phyloP scores from a whole-genome alignment of 2,329 filamentous ascomycete genomes.

The Hymenoscyphus occultus region DNA sequence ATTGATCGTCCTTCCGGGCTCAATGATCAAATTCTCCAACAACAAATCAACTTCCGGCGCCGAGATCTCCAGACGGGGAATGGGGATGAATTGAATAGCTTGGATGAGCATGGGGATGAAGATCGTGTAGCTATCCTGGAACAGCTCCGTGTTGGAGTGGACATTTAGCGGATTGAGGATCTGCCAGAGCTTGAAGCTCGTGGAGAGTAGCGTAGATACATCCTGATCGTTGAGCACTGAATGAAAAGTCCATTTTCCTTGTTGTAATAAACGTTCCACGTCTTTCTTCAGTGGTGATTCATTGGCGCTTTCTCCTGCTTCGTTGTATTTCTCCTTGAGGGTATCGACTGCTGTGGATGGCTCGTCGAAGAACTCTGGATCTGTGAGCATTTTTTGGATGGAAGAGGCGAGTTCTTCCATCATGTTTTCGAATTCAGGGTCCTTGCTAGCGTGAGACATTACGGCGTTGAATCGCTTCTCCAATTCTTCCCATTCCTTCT shows the following conservation, averaged over 20 bases:
- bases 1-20: slow-evolving; percentile 82
- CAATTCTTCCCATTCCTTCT: slow-evolving; percentile 70
- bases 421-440: slow-evolving; percentile 79
- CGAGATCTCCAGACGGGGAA: slow-evolving; percentile 84
- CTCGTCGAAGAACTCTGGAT: slow-evolving; percentile 81
- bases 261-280: slow-evolving; percentile 67
- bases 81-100: slow-evolving; percentile 80
- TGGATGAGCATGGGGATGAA: slow-evolving; percentile 77
- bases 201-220: slow-evolving; percentile 65
- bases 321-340: slow-evolving; percentile 54
- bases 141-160: slow-evolving; percentile 66
- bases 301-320: slow-evolving; percentile 53
- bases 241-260: slow-evolving; percentile 64
- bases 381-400: slow-evolving; percentile 76
- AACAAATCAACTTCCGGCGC: slow-evolving; percentile 81
- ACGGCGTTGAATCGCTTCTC: slow-evolving; percentile 67
- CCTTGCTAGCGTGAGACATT: slow-evolving; percentile 68
- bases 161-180: slow-evolving; percentile 66
- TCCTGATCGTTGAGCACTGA: slow-evolving; percentile 71
- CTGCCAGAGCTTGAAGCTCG: slow-evolving; percentile 63
- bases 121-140: slow-evolving; percentile 73
- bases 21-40: slow-evolving; percentile 85
- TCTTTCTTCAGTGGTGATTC: slow-evolving; percentile 70
- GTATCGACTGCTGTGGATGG: slow-evolving; percentile 52
- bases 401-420: slow-evolving; percentile 70